A percentile compares a stretch with the other conserved stretches of the same genome.
Conservation (phyloP, 371 early-diverging fungal species). For the Dichotomocladium elegans region DNA sequence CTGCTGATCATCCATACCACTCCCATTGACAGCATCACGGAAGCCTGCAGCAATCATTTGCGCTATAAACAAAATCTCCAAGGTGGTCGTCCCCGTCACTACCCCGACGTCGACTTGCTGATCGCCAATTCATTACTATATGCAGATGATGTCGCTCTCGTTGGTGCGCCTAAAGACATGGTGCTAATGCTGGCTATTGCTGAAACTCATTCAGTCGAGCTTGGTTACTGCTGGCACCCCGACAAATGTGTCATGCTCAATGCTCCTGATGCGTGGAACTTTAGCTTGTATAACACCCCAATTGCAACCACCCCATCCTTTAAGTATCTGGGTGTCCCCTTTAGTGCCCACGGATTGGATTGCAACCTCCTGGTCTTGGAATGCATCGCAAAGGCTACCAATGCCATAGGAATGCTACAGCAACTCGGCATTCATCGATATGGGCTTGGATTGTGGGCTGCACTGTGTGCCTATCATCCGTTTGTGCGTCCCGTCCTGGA, state of each 20-base stretch:
- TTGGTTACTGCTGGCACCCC: conserved; percentile 18
- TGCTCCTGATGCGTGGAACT: no score
- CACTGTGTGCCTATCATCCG: not conserved
- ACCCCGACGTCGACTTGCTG: not conserved
- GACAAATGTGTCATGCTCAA: no score
- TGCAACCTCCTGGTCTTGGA: not conserved
- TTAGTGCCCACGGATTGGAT: no score
- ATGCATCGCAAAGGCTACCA: not conserved
- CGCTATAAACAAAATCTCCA: not conserved
- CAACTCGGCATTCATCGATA: not conserved
- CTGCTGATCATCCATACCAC: no score
- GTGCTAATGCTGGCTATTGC: not conserved
- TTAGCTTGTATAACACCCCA: no score
- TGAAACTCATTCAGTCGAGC: conserved; percentile 4
- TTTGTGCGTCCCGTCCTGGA: no score
- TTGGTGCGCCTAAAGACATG: not conserved
- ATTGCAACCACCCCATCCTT: no score
- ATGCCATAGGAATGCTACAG: not conserved
- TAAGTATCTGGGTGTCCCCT: no score
- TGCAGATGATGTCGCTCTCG: conserved; percentile 19
- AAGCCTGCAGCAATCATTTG: no score
- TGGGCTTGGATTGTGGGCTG: not conserved
- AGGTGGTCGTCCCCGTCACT: not conserved
- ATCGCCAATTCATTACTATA: no score
- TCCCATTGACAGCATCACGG: no score